A percentile compares a stretch with the other conserved stretches of the same genome.
Evolutionary conservation across 805 yeast genomes (phyloP).

Genomic region (Candida bentonensis): DNA sequence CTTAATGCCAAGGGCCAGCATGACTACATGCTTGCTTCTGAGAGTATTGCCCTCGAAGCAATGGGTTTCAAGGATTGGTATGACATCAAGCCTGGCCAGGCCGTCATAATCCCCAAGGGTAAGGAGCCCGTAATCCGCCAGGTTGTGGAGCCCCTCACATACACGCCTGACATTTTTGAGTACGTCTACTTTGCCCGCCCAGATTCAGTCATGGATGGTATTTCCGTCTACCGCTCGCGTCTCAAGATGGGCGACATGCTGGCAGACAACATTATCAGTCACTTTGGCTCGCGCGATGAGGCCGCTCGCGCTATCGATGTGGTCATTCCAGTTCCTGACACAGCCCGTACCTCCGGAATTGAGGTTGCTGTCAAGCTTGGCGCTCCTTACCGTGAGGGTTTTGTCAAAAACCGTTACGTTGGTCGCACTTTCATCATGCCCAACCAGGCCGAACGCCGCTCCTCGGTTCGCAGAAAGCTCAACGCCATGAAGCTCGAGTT

Average conservation of each 20-base stretch:
- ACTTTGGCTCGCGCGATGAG: conserved; percentile 30
- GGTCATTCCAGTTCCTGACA: conserved; percentile 95
- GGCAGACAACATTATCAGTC: conserved; percentile 49
- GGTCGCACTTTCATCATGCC: conserved; percentile 99
- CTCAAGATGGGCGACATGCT: conserved; percentile 86
- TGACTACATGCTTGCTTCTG: conserved; percentile 93
- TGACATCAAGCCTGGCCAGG: conserved; percentile 91
- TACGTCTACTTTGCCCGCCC: conserved; percentile 98
- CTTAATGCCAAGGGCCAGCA: conserved; percentile 46
- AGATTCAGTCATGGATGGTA: conserved; percentile 92
- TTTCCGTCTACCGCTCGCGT: conserved; percentile 85
- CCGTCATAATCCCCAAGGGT: conserved; percentile 79
- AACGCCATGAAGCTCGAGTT: conserved; percentile 95
- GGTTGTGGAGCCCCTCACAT: conserved; percentile 61
- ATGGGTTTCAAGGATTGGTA: conserved; percentile 69
- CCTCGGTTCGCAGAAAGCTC: conserved; percentile 84
- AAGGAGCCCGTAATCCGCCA: conserved; percentile 71
- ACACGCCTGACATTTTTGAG: conserved; percentile 93
- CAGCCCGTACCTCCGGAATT: conserved; percentile 89
- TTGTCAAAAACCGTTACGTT: conserved; percentile 90
- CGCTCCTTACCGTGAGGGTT: conserved; percentile 89
- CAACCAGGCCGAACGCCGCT: conserved; percentile 84
- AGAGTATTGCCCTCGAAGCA: conserved; percentile 87
- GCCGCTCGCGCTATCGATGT: conserved; percentile 63
- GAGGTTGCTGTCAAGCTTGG: conserved; percentile 76